Conservation (phyloP, 441 rosid species). For the Croton setiger region DNA sequence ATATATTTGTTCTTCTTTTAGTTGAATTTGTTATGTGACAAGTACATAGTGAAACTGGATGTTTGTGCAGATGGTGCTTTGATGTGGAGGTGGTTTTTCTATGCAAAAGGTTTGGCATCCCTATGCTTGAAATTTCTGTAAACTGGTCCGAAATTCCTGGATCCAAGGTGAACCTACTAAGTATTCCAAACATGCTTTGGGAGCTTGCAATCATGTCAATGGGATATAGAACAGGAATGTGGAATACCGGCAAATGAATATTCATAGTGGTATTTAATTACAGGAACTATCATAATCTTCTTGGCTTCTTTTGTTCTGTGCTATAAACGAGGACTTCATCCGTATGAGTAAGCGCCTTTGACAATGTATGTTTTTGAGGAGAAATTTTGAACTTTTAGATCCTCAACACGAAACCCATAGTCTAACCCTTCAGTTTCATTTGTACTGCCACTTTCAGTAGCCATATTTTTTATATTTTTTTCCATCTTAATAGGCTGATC, state of each 20-base stretch:
- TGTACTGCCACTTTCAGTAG: background rate
- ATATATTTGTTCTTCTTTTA: background rate
- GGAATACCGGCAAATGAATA: conserved; percentile 51
- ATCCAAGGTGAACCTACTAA: conserved; percentile 77
- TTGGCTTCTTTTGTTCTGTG: background rate
- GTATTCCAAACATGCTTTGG: conserved; percentile 97
- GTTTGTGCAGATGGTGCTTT: conserved; percentile 85
- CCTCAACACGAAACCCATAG: background rate
- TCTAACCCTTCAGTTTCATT: background rate
- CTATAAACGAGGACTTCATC: conserved; percentile 2
- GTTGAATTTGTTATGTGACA: background rate
- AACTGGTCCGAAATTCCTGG: conserved; percentile 96
- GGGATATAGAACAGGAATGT: conserved; percentile 76
- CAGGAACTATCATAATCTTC: background rate
- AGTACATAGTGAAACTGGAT: background rate
- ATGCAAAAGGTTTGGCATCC: conserved; percentile 77
- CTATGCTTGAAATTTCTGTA: conserved; percentile 77
- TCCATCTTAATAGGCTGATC: background rate
- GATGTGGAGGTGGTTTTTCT: conserved; percentile 87
- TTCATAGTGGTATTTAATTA: background rate
- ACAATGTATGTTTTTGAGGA: background rate
- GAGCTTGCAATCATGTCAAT: conserved; percentile 83
- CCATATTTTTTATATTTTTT: too few relatives aligned
- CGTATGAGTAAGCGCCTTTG: background rate
- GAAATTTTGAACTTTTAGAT: background rate